A percentile compares a stretch with the other conserved stretches of the same genome.
Evolutionary conservation across 257 asterid species (phyloP).

Genomic region (Petunia axillaris): DNA sequence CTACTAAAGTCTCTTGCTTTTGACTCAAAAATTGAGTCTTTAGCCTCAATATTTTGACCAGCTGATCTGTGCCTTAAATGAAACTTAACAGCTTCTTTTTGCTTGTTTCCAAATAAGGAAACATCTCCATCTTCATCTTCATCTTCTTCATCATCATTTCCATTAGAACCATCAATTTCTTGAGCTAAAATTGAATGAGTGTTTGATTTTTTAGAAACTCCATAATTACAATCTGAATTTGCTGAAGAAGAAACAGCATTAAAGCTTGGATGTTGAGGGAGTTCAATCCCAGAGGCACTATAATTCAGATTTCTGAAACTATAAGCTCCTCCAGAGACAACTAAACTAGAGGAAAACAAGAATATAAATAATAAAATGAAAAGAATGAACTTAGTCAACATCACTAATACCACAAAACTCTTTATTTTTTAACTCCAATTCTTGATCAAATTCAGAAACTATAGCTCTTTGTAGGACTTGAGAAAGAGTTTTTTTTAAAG

Average conservation of each 20-base stretch:
- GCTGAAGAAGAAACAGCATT: constrained; percentile 42
- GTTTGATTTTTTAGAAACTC: constrained; percentile 21
- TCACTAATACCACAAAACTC: not conserved
- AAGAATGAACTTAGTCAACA: constrained; percentile 22
- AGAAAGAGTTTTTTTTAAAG: not conserved
- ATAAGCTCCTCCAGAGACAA: constrained; percentile 34
- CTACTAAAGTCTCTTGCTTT: constrained; percentile 62
- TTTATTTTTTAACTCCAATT: not conserved
- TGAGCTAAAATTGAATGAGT: constrained; percentile 20
- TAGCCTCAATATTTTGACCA: constrained; percentile 36
- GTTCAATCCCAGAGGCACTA: constrained; percentile 46
- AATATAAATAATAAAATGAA: constrained; percentile 36
- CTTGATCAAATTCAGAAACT: too few relatives aligned
- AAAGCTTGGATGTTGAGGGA: constrained; percentile 50
- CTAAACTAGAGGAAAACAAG: constrained; percentile 37
- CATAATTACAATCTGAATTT: constrained; percentile 44
- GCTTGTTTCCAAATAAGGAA: not conserved
- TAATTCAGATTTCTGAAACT: constrained; percentile 32
- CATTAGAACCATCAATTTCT: constrained; percentile 5
- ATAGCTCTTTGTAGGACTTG: too few relatives aligned
- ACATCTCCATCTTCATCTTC: constrained; percentile 27
- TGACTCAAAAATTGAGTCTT: constrained; percentile 54
- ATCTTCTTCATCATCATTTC: constrained; percentile 28
- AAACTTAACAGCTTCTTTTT: constrained; percentile 53
- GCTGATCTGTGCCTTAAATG: constrained; percentile 60